A percentile compares a stretch with the other conserved stretches of the same genome.
phyloP scores from a whole-genome alignment of 495 filamentous ascomycete genomes.

The Pseudomonodictys pantanalensis region DNA sequence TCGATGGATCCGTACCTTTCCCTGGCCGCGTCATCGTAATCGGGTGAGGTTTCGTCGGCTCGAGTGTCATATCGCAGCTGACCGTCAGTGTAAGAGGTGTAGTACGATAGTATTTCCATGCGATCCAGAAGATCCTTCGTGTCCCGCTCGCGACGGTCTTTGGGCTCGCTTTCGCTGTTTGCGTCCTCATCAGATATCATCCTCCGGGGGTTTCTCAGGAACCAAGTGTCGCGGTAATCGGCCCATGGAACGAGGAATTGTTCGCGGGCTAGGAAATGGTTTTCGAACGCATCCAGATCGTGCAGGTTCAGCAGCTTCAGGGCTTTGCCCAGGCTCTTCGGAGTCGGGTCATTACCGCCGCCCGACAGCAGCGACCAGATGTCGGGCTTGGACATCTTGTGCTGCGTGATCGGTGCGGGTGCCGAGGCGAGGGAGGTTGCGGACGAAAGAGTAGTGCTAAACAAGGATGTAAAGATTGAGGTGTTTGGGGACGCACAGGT shows the following conservation, averaged over 20 bases:
- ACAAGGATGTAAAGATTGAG: too few relatives aligned
- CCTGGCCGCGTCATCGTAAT: neutral
- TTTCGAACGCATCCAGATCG: constrained; percentile 1
- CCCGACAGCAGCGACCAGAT: too few relatives aligned
- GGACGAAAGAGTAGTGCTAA: too few relatives aligned
- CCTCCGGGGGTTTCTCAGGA: neutral
- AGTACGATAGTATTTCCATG: constrained; percentile 6
- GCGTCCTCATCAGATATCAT: neutral
- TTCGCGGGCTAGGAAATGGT: neutral
- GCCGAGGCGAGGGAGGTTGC: too few relatives aligned
- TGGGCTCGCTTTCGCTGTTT: too few relatives aligned
- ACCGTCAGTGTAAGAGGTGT: constrained; percentile 22
- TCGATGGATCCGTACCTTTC: neutral
- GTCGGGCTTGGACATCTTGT: too few relatives aligned
- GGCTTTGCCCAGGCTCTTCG: too few relatives aligned
- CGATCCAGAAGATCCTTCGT: too few relatives aligned
- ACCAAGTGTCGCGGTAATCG: constrained; percentile 18
- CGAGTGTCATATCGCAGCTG: constrained; percentile 7
- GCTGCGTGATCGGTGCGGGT: too few relatives aligned
- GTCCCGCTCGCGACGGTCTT: too few relatives aligned
- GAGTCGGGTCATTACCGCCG: too few relatives aligned
- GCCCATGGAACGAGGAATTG: constrained; percentile 22
- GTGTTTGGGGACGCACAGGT: too few relatives aligned
- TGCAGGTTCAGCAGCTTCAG: constrained; percentile 1
- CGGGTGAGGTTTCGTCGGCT: constrained; percentile 11